These are phyloP conservation scores for Calocera viscosa DNA, from an alignment of 768 basidiomycete genomes.

Conservation along the genomic window DNA sequence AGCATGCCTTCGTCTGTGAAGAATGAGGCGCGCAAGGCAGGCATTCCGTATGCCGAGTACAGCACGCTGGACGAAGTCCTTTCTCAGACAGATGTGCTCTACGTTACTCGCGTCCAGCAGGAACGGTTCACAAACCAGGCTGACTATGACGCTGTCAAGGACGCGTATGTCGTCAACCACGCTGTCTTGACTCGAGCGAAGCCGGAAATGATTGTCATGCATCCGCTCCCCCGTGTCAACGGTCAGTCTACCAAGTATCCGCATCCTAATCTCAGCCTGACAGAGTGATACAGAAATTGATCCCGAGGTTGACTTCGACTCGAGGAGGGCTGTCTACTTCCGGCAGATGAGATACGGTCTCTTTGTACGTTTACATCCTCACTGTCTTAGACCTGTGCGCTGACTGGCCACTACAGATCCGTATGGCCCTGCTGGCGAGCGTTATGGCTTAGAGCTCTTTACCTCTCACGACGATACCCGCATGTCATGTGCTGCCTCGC, in stretches of 20 bases:
- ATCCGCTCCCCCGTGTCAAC: constrained; percentile 89
- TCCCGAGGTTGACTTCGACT: constrained; percentile 95
- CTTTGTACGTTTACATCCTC: constrained; percentile 50
- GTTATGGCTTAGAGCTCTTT: constrained; percentile 34
- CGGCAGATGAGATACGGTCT: constrained; percentile 97
- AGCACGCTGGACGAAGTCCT: constrained; percentile 88
- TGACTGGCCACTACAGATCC: constrained; percentile 37
- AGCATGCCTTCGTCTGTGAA: constrained; percentile 84
- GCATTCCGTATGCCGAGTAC: constrained; percentile 62
- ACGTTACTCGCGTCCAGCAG: constrained; percentile 91
- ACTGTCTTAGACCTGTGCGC: not conserved
- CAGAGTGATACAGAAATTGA: constrained; percentile 68
- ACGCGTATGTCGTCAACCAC: constrained; percentile 86
- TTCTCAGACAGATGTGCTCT: constrained; percentile 86
- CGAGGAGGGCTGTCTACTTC: constrained; percentile 89
- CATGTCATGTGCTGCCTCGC: not conserved
- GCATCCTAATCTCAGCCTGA: constrained; percentile 10
- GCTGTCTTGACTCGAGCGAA: constrained; percentile 86
- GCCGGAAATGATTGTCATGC: constrained; percentile 97
- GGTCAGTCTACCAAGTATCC: constrained; percentile 35
- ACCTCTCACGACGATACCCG: not conserved
- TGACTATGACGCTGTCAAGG: constrained; percentile 86
- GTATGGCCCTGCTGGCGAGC: constrained; percentile 68
- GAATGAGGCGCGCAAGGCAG: constrained; percentile 68
- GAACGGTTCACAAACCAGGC: constrained; percentile 72